Evolutionary conservation across 192 early-diverging fungal genomes (phyloP), one percentile per base, ranked within the genome.

Genomic region (Entomortierella beljakovae): DNA sequence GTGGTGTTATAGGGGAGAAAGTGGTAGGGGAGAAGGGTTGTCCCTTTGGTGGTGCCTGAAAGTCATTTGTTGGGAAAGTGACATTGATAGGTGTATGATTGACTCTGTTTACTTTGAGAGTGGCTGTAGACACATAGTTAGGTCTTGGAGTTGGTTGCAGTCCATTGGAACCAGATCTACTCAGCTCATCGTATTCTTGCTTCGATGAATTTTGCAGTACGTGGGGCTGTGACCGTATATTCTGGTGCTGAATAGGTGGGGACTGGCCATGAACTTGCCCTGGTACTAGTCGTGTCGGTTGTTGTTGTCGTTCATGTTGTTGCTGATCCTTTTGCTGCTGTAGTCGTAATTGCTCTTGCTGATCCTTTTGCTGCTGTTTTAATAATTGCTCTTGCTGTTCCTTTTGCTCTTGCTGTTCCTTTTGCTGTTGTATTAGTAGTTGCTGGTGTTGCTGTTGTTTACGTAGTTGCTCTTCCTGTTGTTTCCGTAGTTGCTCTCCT

Each of bases 111-210:
- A 53, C 16, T 20, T 26, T 25, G 28, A 31, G 13, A 23, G 61
- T 23, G 11, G 61, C 29, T n/a, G 33, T 22, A 32, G 61, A 29
- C 61, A 64, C 16, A 54, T 29, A 46, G 3, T 48, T 37, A 15
- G 55, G 54, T 23, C 42, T 57, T 42, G 67, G 34, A 15, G 57
- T 56, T 5, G 48, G 43, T 10, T 42, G 31, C 9, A 56, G 8
- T n/a, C 26, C 40, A 25, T 58, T 68, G 7, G 55, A 26, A 20
- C 20, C 57, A 13, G 16, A 1, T n/a, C 2, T 20, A 9, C 6
- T 20, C 25, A 35, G 34, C 4, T 55, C 50, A 11, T 16, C 40
- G 26, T 55, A 66, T 25, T 74, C 71, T n/a, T 74, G 57, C 20
- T 74, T 74, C 16, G 71, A 60, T 2, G 61, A 18, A 10, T 48